A percentile compares a stretch with the other conserved stretches of the same genome.
These are phyloP conservation scores for Colletotrichum gigasporum DNA, from an alignment of 2,329 filamentous ascomycete genomes.

Conservation along the genomic window DNA sequence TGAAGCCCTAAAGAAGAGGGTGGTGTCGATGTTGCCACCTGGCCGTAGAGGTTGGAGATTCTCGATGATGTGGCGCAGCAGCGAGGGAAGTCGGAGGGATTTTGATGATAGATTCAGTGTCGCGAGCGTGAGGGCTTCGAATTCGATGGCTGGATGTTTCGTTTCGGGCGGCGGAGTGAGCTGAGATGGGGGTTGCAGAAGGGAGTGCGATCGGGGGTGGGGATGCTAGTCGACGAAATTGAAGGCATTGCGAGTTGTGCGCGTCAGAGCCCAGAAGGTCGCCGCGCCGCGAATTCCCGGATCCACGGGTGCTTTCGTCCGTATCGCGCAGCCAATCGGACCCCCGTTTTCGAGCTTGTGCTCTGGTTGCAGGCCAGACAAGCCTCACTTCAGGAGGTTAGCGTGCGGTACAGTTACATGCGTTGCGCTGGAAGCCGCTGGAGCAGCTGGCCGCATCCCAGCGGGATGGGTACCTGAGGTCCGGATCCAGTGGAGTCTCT, in stretches of 20 bases:
- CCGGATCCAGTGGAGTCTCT: neutral
- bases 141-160: neutral
- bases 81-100: neutral
- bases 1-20: constrained; percentile 1
- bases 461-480: neutral
- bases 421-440: neutral
- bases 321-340: constrained; percentile 23
- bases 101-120: neutral
- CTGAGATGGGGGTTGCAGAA: neutral
- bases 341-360: constrained; percentile 20
- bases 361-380: constrained; percentile 29
- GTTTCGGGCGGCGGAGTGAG: neutral
- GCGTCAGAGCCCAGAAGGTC: constrained; percentile 24
- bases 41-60: neutral
- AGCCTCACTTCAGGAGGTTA: constrained; percentile 7
- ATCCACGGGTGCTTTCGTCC: constrained; percentile 12
- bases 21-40: constrained; percentile 27
- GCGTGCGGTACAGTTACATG: constrained; percentile 2
- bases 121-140: neutral
- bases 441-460: neutral
- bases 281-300: constrained; percentile 25
- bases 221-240: constrained; percentile 6
- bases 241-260: constrained; percentile 29
- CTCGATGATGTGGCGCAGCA: neutral
- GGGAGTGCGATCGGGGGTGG: neutral